Conservation (phyloP, 2,329 filamentous ascomycete genomes). For the Westerdykella ornata region DNA sequence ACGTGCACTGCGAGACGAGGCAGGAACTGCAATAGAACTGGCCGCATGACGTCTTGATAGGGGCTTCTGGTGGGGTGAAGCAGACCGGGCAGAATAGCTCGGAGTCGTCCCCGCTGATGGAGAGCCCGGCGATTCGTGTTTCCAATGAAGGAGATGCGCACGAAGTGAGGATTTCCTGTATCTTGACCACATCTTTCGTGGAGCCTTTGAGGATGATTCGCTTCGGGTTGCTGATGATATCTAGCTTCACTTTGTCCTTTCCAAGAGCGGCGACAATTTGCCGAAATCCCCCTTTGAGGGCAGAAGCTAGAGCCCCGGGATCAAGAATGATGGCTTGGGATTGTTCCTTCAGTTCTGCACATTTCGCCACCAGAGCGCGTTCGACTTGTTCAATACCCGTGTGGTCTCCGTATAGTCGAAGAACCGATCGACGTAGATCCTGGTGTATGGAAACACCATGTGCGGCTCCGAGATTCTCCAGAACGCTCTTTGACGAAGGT, state of each 20-base stretch:
- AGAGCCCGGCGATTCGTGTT: too few relatives aligned
- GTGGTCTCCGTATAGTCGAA: slow-evolving; percentile 5
- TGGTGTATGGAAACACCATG: slow-evolving; percentile 3
- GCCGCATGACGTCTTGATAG: too few relatives aligned
- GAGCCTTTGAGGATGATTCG: slow-evolving; percentile 12
- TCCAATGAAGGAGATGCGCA: slow-evolving; percentile 1
- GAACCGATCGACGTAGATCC: slow-evolving; percentile 3
- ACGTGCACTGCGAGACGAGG: too few relatives aligned
- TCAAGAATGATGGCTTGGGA: slow-evolving; percentile 8
- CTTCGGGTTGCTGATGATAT: slow-evolving; percentile 12
- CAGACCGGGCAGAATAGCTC: too few relatives aligned
- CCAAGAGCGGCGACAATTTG: slow-evolving; percentile 9
- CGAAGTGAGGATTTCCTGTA: slow-evolving; percentile 6
- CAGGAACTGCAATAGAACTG: too few relatives aligned
- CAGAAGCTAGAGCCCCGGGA: slow-evolving; percentile 1
- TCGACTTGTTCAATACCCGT: not conserved
- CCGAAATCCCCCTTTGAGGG: slow-evolving; percentile 12
- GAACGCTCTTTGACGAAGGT: not conserved
- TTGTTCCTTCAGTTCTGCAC: slow-evolving; percentile 1
- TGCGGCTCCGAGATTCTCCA: slow-evolving; percentile 1
- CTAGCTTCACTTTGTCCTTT: slow-evolving; percentile 13
- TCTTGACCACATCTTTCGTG: slow-evolving; percentile 2
- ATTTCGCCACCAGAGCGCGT: slow-evolving; percentile 2
- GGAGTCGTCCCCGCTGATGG: too few relatives aligned
- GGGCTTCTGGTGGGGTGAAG: too few relatives aligned